Base-by-base conservation (phyloP, 164 flowering plant genomes). In the grape (Vitis vinifera) region DNA sequence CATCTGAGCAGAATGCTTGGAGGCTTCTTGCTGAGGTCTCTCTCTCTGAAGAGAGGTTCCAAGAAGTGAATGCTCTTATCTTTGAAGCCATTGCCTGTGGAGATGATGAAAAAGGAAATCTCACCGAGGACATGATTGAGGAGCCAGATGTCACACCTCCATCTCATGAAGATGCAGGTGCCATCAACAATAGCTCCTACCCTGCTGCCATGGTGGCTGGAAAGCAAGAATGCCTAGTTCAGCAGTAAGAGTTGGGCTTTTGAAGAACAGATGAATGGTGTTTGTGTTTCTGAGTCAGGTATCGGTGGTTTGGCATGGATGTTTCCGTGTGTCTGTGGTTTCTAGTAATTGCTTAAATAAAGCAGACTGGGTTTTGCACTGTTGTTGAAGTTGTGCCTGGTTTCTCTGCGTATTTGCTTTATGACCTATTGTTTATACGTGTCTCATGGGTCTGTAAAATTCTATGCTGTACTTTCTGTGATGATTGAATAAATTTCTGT, bases 1-100 rank as follows among this genome's bases (percentile, higher is more conserved):
- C 89, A 17, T 80, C 87, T 5, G 87, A 84, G 73, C 85, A 71
- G 60, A 87, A 84, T 55, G 88, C 87, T 12, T 80, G 83, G 88
- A 82, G 80, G 75, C 92, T 81, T 44, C 82, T 87, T 10, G 82
- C 84, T 0, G 86, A 75, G 74, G 85, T 85, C 27, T 86, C 89
- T 11, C 84, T 87, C 13, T 82, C 88, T 30, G 81, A 77, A 49
- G 88, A 77, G 71, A 76, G 87, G 73, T 81, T 83, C 71, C 76
- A 80, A 50, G 94, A 85, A 80, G 91, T 85, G 69, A 80, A 57
- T 51, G 81, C 81, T 53, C 78, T 84, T 8, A 80, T 88, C 63
- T 81, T 83, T 55, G 88, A 80, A 62, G 79, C 85, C 72, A 87
- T 86, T 59, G 74, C 80, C 30, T 65, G 67, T 56, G 66, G 48